Evolutionary conservation across 805 yeast genomes (phyloP).

Genomic region (Teunomyces lycoperdinae): DNA sequence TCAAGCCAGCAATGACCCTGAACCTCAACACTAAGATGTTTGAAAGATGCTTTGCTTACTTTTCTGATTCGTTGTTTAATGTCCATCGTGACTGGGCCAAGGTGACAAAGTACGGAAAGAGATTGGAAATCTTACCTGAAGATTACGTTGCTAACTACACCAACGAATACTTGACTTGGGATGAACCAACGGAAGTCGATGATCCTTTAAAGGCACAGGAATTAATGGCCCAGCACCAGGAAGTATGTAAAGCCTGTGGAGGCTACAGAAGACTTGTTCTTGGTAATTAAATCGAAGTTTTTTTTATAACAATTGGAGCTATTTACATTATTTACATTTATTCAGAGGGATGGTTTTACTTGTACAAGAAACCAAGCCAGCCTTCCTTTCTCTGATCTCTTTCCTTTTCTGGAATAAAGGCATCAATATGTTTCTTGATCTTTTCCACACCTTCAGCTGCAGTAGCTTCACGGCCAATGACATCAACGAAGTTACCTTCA

Average conservation of each 20-base stretch:
- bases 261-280: constrained; percentile 45
- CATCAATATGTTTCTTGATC: constrained; percentile 70
- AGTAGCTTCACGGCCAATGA: constrained; percentile 86
- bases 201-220: constrained; percentile 50
- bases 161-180: constrained; percentile 50
- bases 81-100: constrained; percentile 58
- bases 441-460: constrained; percentile 75
- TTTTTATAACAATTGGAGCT: background rate
- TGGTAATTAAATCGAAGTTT: background rate
- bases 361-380: constrained; percentile 58
- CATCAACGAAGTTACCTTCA: constrained; percentile 95
- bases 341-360: constrained; percentile 20
- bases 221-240: constrained; percentile 46
- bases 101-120: constrained; percentile 54
- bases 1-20: constrained; percentile 47
- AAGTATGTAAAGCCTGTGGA: constrained; percentile 44
- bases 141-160: constrained; percentile 50
- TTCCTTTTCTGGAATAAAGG: constrained; percentile 69
- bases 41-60: constrained; percentile 54
- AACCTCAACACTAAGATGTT: constrained; percentile 44
- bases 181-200: constrained; percentile 41
- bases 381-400: constrained; percentile 62
- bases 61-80: constrained; percentile 49
- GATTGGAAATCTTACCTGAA: constrained; percentile 49
- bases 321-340: background rate